phyloP scores from a whole-genome alignment of 1,284 basidiomycete species.

The Apiotrichum brassicae region DNA sequence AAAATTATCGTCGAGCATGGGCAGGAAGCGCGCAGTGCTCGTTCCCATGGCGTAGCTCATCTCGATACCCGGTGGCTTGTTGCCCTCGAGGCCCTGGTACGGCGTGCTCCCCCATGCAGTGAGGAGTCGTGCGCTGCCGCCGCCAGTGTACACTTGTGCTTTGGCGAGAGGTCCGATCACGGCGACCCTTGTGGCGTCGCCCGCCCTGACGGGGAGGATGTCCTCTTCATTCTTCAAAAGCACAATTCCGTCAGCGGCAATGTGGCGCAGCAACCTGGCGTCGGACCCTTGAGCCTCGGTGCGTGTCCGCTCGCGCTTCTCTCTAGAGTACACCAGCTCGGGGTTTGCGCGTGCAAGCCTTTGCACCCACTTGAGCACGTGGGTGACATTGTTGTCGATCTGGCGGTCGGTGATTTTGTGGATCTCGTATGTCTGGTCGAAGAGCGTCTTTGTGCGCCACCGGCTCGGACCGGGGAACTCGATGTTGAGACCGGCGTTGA shows the following conservation, averaged over 20 bases:
- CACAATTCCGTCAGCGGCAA: conserved; percentile 51
- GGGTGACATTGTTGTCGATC: conserved; percentile 7
- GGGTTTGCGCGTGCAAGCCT: conserved; percentile 14
- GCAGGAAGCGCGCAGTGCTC: conserved; percentile 18
- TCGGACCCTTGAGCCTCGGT: conserved; percentile 11
- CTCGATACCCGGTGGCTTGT: conserved; percentile 30
- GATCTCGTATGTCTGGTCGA: conserved; percentile 44
- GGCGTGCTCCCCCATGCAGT: background rate
- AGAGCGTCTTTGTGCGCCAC: conserved; percentile 27
- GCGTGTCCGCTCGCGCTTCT: background rate
- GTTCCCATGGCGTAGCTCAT: conserved; percentile 48
- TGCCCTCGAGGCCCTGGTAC: background rate
- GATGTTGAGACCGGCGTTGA: conserved; percentile 56
- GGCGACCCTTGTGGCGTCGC: conserved; percentile 49
- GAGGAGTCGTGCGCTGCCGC: conserved; percentile 50
- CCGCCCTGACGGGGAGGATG: conserved; percentile 23
- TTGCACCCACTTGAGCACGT: conserved; percentile 36
- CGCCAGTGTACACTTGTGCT: conserved; percentile 45
- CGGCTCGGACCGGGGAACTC: conserved; percentile 28
- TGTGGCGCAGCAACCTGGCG: conserved; percentile 18
- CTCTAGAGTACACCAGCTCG: conserved; percentile 17
- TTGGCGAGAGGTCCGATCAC: conserved; percentile 55
- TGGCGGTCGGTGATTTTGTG: conserved; percentile 49
- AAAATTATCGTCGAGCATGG: conserved; percentile 20
- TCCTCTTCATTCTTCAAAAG: conserved; percentile 57